Base-by-base conservation (phyloP, 2,329 filamentous ascomycete species). In the Rhynchosporium secalis region DNA sequence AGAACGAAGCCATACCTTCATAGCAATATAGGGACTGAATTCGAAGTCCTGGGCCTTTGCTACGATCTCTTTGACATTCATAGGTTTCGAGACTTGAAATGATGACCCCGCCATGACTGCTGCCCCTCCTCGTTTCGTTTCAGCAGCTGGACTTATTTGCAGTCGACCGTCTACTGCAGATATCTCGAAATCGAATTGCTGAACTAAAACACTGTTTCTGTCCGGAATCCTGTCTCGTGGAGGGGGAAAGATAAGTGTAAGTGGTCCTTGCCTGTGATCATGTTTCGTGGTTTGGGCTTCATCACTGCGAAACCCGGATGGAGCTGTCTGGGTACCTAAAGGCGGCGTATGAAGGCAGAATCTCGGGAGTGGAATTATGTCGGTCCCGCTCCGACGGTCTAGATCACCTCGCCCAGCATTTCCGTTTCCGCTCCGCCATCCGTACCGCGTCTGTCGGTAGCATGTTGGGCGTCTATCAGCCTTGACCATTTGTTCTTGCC, bases 1-100 rank as follows among this genome's bases (percentile, higher is more conserved):
- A 2, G 92, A 90, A 41, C 92, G 85, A 33, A 92, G 79, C 90
- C 92, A 96, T 74, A 89, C 87, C 68, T 88, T 89, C 61, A 98
- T 81, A 2, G 89, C 84, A 58, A 96, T 89, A 38, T 83, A 82
- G 1, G 83, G 82, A 74, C 92, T 91, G 78, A 93, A 98, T 62
- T 89, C 86, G 74, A 95, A 97, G 67, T 89, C 85, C 66, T 87
- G 82, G 2, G 94, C 95, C 69, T 88, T 86, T 36, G 83, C 80
- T 10, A 88, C 85, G 64, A 98, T 89, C 72, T 96, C 89, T 71
- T 88, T 87, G 62, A 95, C 83, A 68, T 82, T 92, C 76, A 89
- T 78, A 46, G 92, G 92, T 71, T 68, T 70, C 15, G 68, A 68
- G 15, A 65, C 57, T 58, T 69, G 66, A 41, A 60, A 45, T 26